These are phyloP conservation scores for Pulicaria dysenterica DNA, from an alignment of 129 eudicot genomes.

Conservation along the genomic window DNA sequence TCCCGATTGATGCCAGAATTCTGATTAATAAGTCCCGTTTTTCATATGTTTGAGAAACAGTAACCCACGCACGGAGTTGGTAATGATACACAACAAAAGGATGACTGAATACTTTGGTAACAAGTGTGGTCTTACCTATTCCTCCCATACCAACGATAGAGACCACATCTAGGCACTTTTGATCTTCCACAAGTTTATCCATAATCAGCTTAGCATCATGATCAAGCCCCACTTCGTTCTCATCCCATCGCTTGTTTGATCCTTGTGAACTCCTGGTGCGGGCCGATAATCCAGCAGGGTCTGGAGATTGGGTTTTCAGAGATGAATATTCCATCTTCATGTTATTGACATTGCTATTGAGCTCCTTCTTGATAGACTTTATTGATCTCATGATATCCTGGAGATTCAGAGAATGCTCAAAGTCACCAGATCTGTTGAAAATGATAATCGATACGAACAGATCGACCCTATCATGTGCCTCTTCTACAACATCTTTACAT, in stretches of 20 bases:
- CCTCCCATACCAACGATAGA: slow-evolving; percentile 37
- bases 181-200: background rate
- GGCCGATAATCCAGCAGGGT: background rate
- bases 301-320: background rate
- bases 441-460: background rate
- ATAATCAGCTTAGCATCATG: background rate
- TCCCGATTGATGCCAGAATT: slow-evolving; percentile 11
- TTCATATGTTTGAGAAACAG: slow-evolving; percentile 31
- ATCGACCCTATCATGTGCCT: slow-evolving; percentile 18
- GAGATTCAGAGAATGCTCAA: background rate
- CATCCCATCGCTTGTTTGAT: background rate
- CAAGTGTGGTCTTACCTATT: slow-evolving; percentile 44
- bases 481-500: slow-evolving; percentile 4
- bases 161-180: background rate
- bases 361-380: background rate
- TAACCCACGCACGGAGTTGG: slow-evolving; percentile 32
- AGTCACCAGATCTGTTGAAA: background rate
- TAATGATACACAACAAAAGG: background rate
- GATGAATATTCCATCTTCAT: background rate
- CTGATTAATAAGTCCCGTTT: background rate
- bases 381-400: slow-evolving; percentile 10
- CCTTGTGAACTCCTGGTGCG: background rate
- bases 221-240: background rate
- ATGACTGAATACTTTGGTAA: slow-evolving; percentile 26
- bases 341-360: background rate